Conservation (phyloP, 169 alveolate species). For the Fabrea salina region DNA sequence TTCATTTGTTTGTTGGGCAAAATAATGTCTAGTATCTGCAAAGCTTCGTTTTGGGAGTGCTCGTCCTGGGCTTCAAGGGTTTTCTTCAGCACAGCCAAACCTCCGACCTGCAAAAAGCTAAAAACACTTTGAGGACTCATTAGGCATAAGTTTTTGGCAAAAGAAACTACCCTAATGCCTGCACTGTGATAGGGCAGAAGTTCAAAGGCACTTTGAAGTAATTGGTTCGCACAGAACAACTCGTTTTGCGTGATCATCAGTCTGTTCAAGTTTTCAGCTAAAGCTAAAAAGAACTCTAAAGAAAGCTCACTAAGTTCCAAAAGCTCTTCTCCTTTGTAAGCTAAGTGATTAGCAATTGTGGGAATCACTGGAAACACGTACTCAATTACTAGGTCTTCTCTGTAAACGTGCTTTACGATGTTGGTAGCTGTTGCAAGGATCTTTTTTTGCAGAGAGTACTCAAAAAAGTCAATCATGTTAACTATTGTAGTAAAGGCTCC, state of each 20-base stretch:
- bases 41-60: neutral
- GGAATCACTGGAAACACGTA: conserved; percentile 26
- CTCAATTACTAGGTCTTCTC: neutral
- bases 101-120: conserved; percentile 1
- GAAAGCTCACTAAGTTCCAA: neutral
- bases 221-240: too few relatives aligned
- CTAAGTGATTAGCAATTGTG: neutral
- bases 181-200: too few relatives aligned
- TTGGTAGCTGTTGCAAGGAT: neutral
- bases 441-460: neutral
- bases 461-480: conserved; percentile 31
- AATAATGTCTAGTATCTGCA: neutral
- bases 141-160: too few relatives aligned
- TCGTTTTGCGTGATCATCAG: too few relatives aligned
- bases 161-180: too few relatives aligned
- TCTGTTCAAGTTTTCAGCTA: neutral
- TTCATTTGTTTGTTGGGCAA: neutral
- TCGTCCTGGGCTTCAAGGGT: neutral
- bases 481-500: conserved; percentile 12
- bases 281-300: neutral
- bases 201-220: too few relatives aligned
- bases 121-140: conserved; percentile 15
- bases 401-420: neutral
- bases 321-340: conserved; percentile 7
- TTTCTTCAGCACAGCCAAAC: neutral